Conservation (phyloP, 495 filamentous ascomycete species). For the Penicillium maclennaniae region DNA sequence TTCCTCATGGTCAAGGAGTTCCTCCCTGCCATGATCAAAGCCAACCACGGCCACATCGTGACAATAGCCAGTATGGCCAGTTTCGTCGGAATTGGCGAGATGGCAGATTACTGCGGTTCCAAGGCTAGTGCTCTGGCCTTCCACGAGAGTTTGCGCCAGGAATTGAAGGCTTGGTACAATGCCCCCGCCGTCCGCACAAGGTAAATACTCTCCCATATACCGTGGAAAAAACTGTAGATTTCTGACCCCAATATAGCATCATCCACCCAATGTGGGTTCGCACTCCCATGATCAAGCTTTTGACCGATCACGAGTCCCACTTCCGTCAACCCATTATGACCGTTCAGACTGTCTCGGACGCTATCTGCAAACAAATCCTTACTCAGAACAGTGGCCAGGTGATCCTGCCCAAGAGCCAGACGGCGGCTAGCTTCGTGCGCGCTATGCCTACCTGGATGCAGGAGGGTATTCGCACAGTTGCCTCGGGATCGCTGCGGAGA, state of each 20-base stretch:
- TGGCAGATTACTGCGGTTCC: conserved; percentile 52
- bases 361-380: conserved; percentile 42
- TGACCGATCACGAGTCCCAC: conserved; percentile 34
- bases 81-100: conserved; percentile 46
- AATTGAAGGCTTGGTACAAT: conserved; percentile 40
- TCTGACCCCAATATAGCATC: conserved; percentile 20
- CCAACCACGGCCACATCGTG: conserved; percentile 59
- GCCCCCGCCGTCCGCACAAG: conserved; percentile 43
- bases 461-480: conserved; percentile 29
- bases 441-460: conserved; percentile 42
- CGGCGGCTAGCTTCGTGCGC: conserved; percentile 27
- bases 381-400: conserved; percentile 41
- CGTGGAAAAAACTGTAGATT: neutral
- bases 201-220: conserved; percentile 12
- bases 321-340: conserved; percentile 39
- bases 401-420: conserved; percentile 27
- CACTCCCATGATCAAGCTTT: conserved; percentile 41
- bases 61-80: conserved; percentile 53
- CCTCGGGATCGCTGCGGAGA: conserved; percentile 16
- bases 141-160: conserved; percentile 48
- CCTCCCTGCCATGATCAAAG: conserved; percentile 55
- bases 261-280: conserved; percentile 46
- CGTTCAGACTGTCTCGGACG: conserved; percentile 33
- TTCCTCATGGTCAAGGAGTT: conserved; percentile 58
- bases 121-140: conserved; percentile 57